Base-by-base conservation (phyloP, 2,329 filamentous ascomycete species). In the Pseudogymnoascus destructans region DNA sequence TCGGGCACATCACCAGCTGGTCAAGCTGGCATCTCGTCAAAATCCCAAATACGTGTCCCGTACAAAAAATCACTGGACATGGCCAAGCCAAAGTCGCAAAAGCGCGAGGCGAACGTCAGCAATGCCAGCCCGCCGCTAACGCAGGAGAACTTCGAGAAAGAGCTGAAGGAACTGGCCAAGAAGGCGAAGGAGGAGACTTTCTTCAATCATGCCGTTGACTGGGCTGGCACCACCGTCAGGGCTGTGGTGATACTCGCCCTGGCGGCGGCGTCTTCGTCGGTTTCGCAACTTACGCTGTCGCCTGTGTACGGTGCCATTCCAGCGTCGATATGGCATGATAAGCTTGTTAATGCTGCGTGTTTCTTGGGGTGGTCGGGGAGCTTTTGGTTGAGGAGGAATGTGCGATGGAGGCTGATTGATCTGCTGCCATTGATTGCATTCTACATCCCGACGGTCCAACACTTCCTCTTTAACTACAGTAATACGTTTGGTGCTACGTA, bases 241-340 rank as follows among this genome's bases (percentile, higher is more conserved):
- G 70, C 73, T 1, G 63, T 67, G 17, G 66, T 70, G n/a, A 67
- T 84, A 13, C 73, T 84, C 61, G 64, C 74, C 23, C 73, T 87
- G 49, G 77, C 80, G 8, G 87, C 84, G 46, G 68, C 84, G 40
- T 82, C 79, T 61, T 84, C 86, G 52, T 82, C 84, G 62, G 79
- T 86, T 59, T 92, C 87, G 0, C 82, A 89, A 68, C 76, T 90
- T 62, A 84, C 81, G 36, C 76, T 97, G 32, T 87, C 89, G 17
- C 93, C 93, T 1, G 86, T 95, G 9, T 97, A 95, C 71, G 93
- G 93, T 57, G 83, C 85, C 13, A 87, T 95, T 35, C 87, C 92
- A 1, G 77, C 89, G 0, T 79, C 81, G 1, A 75, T 85, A 63
- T 86, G 85, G 70, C 92, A 96, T 69, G 73, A 77, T 57, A 79